Evolutionary conservation across 805 yeast species (phyloP), one percentile per base, ranked within the genome.

Genomic region (Candida krabiensis): DNA sequence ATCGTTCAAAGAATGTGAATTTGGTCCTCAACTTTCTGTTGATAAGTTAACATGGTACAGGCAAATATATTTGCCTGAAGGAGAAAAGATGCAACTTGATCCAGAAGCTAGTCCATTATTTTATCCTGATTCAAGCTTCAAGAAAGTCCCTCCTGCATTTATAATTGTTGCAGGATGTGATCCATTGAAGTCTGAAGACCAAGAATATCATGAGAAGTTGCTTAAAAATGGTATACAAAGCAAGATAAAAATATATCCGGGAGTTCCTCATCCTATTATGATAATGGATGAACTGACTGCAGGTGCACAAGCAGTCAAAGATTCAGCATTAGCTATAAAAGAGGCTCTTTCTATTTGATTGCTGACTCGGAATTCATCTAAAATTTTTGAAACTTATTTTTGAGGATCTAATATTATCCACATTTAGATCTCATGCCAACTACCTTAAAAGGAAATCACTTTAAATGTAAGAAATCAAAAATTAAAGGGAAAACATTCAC

Each of bases 261-360:
- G 75, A 5, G 61, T 67, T 31, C 76, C 76, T 5, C 78, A 72
- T 50, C 63, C 75, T 13, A 71, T 64, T 4, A 69, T 71, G 74
- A 73, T 66, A 19, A 71, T 71, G 76, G 68, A 53, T 11, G 58
- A 59, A 9, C 52, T 68, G 34, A 52, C 50, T 4, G 61, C 61
- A 33, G 71, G 72, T 4, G 55, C 48, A 30, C 56, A 61, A 14
- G 46, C 64, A 39, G 60, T 65, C 9, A 44, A 46, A 15, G 68
- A 66, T 38, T 50, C 62, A 19, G 56, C 63, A 7, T 28, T 37
- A 13, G 66, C 69, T 16, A 35, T 66, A 16, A 54, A 38, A 33
- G 42, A 47, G 9, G 66, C 68, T 5, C 63, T 66, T 33, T 38
- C n/a, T n/a, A n/a, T n/a, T n/a, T n/a, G n/a, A n/a, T n/a, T n/a